phyloP scores from a whole-genome alignment of 331 rosid genomes.

The Prunus yedoensis region DNA sequence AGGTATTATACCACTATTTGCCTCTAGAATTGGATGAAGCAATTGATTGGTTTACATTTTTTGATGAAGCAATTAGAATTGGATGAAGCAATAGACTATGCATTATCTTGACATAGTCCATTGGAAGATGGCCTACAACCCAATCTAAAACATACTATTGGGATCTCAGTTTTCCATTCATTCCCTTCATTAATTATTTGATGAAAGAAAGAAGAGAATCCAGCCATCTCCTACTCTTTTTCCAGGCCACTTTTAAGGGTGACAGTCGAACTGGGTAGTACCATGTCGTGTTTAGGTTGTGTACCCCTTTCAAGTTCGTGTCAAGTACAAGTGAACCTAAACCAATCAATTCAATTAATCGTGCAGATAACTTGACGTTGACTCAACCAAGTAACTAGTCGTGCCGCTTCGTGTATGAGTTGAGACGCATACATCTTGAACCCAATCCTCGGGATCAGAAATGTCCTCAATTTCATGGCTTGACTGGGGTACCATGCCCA shows the following conservation, averaged over 20 bases:
- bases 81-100: neutral
- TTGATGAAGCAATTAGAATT: neutral
- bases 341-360: neutral
- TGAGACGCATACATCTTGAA: neutral
- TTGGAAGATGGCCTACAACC: neutral
- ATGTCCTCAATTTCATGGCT: neutral
- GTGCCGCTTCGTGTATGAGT: neutral
- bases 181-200: neutral
- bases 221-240: neutral
- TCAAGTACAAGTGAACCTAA: neutral
- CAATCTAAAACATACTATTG: neutral
- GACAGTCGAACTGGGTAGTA: neutral
- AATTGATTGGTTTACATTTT: neutral
- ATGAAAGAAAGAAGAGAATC: neutral
- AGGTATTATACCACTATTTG: neutral
- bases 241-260: neutral
- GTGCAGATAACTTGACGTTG: neutral
- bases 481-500: too few relatives aligned
- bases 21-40: neutral
- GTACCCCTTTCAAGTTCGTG: neutral
- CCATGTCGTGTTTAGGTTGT: neutral
- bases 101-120: neutral
- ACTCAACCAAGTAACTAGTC: neutral
- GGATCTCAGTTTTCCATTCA: neutral
- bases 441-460: neutral